Evolutionary conservation across 176 grass and related monocot genomes (phyloP), one percentile per base, ranked within the genome.

Genomic region (Coix lacrymajobi): DNA sequence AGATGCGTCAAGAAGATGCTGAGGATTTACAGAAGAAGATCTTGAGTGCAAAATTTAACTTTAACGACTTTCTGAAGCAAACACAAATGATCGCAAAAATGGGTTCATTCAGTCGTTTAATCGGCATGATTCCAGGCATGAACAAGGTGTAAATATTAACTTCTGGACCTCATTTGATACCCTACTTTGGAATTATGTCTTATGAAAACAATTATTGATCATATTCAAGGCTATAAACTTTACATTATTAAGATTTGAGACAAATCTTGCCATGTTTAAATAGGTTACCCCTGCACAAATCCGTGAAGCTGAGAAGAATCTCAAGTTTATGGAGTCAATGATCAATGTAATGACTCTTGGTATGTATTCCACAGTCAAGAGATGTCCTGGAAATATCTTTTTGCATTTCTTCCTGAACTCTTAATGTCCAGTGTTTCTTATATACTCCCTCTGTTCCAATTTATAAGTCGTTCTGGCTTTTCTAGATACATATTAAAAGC

Each of bases 1-100:
- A 98, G 95, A 98, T 98, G 92, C 80, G 70, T 77, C 85, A 93
- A 94, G 92, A 98, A 86, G 95, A 98, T 80, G 95, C 95, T 69
- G 95, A 98, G 62, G 95, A 98, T 71, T 84, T 98, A 63, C 95
- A 98, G 84, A 93, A 98, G 79, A 98, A 98, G 84, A 98, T 98
- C 38, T 68, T 93, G 92, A 95, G 88, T 60, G 92, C 95, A 83
- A 89, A 98, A 79, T 98, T 98, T 82, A 89, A 98, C 62, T 98
- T 98, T 74, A 95, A 98, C 54, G 95, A 98, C 69, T 93, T 98
- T 45, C 79, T 98, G 76, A 94, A 98, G 72, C 92, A 94, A 93
- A 93, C 95, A 80, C 81, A 89, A 68, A 86, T 88, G 72, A 88
- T 95, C 7, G 81, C 95, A 45, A 52, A 94, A 78, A 98, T 98